Percentiles rank a stretch among this genome's conserved stretches.
Conservation (phyloP, 768 basidiomycete genomes). For the Hygrocybe punicea region DNA sequence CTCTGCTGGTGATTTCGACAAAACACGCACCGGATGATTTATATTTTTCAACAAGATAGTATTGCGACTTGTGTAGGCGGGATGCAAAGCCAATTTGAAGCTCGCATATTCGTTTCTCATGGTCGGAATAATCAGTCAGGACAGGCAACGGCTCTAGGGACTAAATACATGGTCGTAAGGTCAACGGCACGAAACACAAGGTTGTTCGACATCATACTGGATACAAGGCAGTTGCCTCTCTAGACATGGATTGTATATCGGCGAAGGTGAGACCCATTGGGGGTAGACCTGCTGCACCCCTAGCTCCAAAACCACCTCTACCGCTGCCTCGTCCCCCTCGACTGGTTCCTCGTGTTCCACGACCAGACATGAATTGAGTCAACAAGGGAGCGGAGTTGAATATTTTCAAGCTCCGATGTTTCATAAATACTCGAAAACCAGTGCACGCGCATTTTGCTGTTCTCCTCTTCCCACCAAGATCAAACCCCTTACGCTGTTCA, state of each 20-base stretch:
- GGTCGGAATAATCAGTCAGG: slow-evolving; percentile 59
- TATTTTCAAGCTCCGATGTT: not conserved
- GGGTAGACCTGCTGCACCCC: slow-evolving; percentile 56
- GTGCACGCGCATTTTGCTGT: slow-evolving; percentile 19
- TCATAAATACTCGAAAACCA: slow-evolving; percentile 1
- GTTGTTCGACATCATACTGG: slow-evolving; percentile 57
- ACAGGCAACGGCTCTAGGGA: slow-evolving; percentile 60
- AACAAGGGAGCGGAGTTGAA: slow-evolving; percentile 1
- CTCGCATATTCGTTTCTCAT: slow-evolving; percentile 63
- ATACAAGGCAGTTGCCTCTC: slow-evolving; percentile 75
- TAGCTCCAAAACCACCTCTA: slow-evolving; percentile 46
- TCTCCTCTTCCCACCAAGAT: slow-evolving; percentile 15
- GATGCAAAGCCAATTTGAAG: slow-evolving; percentile 64
- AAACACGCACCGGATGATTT: slow-evolving; percentile 53
- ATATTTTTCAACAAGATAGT: slow-evolving; percentile 68
- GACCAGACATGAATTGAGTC: slow-evolving; percentile 35
- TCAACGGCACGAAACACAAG: slow-evolving; percentile 15
- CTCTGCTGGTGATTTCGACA: slow-evolving; percentile 20
- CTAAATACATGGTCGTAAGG: slow-evolving; percentile 41
- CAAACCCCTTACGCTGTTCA: slow-evolving; percentile 12
- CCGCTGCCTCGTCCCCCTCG: slow-evolving; percentile 37
- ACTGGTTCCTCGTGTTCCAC: slow-evolving; percentile 26
- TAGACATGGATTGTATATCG: slow-evolving; percentile 72
- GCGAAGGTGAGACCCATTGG: slow-evolving; percentile 81
- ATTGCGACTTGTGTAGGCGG: slow-evolving; percentile 65